Evolutionary conservation across 2,329 filamentous ascomycete genomes (phyloP).

Genomic region (Penicillium palitans): DNA sequence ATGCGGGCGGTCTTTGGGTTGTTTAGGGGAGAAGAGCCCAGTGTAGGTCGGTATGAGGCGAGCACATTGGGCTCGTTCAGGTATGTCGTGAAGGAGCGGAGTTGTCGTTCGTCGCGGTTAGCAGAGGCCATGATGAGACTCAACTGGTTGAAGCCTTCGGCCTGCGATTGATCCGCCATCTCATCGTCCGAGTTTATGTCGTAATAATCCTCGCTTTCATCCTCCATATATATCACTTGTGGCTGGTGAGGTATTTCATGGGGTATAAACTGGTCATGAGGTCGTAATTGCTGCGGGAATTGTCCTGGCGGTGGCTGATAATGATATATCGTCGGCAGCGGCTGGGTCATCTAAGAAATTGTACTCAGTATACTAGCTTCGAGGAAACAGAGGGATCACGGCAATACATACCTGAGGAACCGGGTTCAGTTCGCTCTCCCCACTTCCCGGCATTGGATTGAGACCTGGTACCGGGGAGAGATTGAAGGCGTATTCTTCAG

Average conservation of each 20-base stretch:
- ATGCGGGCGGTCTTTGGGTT: slow-evolving; percentile 78
- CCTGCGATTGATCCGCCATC: slow-evolving; percentile 42
- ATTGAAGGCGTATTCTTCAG: slow-evolving; percentile 8
- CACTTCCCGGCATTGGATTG: neutral
- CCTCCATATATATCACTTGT: slow-evolving; percentile 46
- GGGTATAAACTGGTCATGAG: slow-evolving; percentile 12
- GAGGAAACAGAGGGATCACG: neutral
- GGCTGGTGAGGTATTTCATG: slow-evolving; percentile 14
- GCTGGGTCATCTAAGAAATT: slow-evolving; percentile 3
- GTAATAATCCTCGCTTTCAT: slow-evolving; percentile 62
- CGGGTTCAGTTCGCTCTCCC: neutral
- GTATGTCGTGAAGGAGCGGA: slow-evolving; percentile 52
- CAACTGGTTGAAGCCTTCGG: slow-evolving; percentile 39
- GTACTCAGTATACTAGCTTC: neutral
- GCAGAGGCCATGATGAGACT: slow-evolving; percentile 49
- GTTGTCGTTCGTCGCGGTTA: slow-evolving; percentile 48
- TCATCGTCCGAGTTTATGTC: slow-evolving; percentile 65
- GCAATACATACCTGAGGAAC: slow-evolving; percentile 9
- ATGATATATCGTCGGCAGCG: slow-evolving; percentile 12
- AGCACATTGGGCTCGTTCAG: slow-evolving; percentile 53
- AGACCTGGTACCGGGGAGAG: neutral
- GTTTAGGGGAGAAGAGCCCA: slow-evolving; percentile 69
- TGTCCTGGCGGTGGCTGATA: slow-evolving; percentile 13
- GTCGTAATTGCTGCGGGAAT: slow-evolving; percentile 2
- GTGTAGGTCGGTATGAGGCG: slow-evolving; percentile 66